Evolutionary conservation across 2,329 filamentous ascomycete genomes (phyloP), one percentile per base, ranked within the genome.

Genomic region (Claviceps africana): DNA sequence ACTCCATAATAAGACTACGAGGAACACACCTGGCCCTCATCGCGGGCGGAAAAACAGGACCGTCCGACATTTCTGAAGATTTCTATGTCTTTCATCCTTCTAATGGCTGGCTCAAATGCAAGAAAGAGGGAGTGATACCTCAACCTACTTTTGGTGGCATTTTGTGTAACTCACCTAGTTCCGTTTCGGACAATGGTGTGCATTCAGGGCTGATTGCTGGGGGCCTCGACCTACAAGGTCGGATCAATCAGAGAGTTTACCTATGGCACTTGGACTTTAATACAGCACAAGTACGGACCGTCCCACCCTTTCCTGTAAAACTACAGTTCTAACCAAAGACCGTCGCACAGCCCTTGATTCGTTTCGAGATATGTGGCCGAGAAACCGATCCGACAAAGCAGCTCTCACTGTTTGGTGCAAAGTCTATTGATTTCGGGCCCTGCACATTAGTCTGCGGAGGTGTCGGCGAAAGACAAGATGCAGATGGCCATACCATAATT

Each of bases 151-250:
- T 77, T 56, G 76, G 77, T 0, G 68, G 69, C 6, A 56, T 69
- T 15, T 58, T 77, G 2, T 56, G 67, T 39, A 63, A 64, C 30
- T 62, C 61, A 3, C 51, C 53, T 11, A 53, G 54, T 28, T 51
- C 59, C 13, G 37, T 51, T 53, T 46, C 31, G 1, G 55, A 56
- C 43, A 60, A 67, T 25, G 55, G 65, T 44, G 61, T 56, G 4
- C 75, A 74, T 52, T 59, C 65, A 44, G 89, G 89, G 1, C 64
- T 91, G 1, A 59, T 93, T 2, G 71, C 80, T 19, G 89, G 89
- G 19, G 90, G 90, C 0, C 83, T 94, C 61, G 72, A 74, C 22
- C 67, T 68, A 40, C 75, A 83, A 62, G 86, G 85, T 3, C 70
- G 75, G 9, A 71, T 94, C 15, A 67, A 80, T 21, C 69, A 76